Evolutionary conservation across 768 basidiomycete species (phyloP).

Genomic region (Rhodotorula kratochvilovae): DNA sequence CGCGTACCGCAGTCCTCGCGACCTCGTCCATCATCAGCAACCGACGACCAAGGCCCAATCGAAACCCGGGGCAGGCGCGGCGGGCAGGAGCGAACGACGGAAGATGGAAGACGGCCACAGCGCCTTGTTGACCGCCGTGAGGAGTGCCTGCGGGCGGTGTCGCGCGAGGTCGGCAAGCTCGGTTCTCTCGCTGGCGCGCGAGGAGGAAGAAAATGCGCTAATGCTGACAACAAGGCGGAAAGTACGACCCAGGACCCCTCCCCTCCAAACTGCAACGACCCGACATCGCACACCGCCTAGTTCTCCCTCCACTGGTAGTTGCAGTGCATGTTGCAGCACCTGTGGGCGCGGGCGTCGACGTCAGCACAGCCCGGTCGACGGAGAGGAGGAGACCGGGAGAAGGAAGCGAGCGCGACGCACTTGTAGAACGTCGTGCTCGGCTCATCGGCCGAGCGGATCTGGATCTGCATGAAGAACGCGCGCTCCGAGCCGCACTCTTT

Average conservation of each 20-base stretch:
- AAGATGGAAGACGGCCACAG: no score
- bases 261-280: no score
- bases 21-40: no score
- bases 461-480: constrained; percentile 92
- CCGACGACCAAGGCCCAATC: no score
- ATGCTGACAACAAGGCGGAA: not conserved
- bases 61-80: no score
- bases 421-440: constrained; percentile 45
- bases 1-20: no score
- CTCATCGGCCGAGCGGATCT: constrained; percentile 60
- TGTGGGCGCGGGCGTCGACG: not conserved
- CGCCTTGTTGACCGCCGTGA: no score
- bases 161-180: no score
- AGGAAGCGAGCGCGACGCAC: constrained; percentile 6
- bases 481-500: constrained; percentile 76
- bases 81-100: no score
- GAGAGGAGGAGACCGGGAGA: not conserved
- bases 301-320: constrained; percentile 40
- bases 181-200: no score
- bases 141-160: no score
- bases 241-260: not conserved
- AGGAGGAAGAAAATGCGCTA: not conserved
- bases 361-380: not conserved
- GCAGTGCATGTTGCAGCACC: constrained; percentile 39
- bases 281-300: not conserved